phyloP scores from a whole-genome alignment of 495 filamentous ascomycete genomes.

The Penicillium dipodomyicola region DNA sequence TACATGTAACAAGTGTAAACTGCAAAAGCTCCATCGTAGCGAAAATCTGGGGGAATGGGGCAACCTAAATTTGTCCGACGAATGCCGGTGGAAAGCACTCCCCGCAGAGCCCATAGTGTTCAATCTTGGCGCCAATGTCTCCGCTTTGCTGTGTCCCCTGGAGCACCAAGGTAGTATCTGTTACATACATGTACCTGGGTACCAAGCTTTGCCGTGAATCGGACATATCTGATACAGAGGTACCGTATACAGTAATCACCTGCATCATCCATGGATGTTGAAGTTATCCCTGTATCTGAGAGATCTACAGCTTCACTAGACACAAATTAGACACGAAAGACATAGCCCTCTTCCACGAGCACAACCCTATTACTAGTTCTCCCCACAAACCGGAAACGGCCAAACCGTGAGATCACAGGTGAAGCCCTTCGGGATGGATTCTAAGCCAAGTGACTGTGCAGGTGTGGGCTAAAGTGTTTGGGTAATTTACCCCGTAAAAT shows the following conservation, averaged over 20 bases:
- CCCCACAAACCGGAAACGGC: neutral
- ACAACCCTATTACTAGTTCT: neutral
- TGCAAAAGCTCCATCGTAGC: neutral
- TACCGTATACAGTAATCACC: neutral
- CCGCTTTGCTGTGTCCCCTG: slow-evolving; percentile 2
- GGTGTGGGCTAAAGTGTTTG: neutral
- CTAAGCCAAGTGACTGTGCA: neutral
- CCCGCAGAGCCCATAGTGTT: slow-evolving; percentile 1
- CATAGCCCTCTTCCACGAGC: too few species aligned
- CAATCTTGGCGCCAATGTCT: slow-evolving; percentile 9
- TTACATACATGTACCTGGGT: neutral
- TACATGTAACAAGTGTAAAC: neutral
- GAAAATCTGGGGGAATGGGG: neutral
- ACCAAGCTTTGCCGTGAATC: neutral
- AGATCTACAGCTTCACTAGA: neutral
- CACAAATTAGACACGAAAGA: too few species aligned
- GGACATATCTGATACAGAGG: neutral
- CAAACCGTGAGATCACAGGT: neutral
- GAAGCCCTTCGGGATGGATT: neutral
- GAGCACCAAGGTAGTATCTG: too few species aligned
- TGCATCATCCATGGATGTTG: too few species aligned
- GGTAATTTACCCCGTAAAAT: neutral
- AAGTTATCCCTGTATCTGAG: neutral
- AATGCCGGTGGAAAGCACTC: slow-evolving; percentile 6
- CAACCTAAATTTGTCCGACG: neutral